Percentiles rank a stretch among this genome's conserved stretches.
Conservation (phyloP, 225 moss, liverwort and hornwort genomes). For the Antitrichia curtipendula region DNA sequence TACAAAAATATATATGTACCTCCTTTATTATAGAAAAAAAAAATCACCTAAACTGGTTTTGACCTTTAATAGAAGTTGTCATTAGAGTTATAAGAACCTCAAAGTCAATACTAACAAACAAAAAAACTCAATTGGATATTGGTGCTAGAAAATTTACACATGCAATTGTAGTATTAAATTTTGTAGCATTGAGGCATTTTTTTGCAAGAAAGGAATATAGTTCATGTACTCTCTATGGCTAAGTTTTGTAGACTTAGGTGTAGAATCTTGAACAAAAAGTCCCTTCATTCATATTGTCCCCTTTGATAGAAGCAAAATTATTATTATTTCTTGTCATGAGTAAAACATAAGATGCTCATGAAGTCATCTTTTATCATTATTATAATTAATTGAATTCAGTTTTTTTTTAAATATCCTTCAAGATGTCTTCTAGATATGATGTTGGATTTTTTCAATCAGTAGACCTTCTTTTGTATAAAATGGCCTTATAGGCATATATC, state of each 20-base stretch:
- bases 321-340: background rate
- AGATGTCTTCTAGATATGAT: background rate
- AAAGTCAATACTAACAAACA: background rate
- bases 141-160: background rate
- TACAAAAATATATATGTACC: too few species aligned
- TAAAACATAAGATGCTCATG: background rate
- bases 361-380: background rate
- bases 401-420: background rate
- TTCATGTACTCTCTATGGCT: background rate
- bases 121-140: background rate
- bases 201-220: background rate
- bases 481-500: background rate
- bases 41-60: too few species aligned
- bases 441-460: background rate
- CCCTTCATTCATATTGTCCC: fast-evolving
- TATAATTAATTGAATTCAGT: too few species aligned
- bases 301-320: fast-evolving
- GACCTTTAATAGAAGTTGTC: too few species aligned
- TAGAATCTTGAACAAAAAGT: background rate
- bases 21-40: too few species aligned
- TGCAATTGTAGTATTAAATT: background rate
- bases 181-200: background rate
- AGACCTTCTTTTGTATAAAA: background rate
- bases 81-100: background rate
- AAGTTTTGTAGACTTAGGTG: background rate